Evolutionary conservation across 2,329 filamentous ascomycete genomes (phyloP).

Genomic region (Calonectria pseudoreteaudii): DNA sequence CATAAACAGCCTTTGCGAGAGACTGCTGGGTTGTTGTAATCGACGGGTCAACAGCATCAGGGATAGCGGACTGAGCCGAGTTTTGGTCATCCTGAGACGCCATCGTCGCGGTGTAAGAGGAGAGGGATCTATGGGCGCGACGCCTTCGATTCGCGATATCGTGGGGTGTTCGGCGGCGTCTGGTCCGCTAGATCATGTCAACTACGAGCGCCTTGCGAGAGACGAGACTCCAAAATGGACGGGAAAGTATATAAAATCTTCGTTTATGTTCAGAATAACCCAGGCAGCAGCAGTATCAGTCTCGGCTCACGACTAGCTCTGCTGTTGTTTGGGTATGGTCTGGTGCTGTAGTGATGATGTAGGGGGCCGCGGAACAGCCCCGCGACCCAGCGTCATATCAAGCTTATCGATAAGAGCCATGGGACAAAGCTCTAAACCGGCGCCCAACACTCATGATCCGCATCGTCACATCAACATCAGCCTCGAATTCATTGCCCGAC

Average conservation of each 20-base stretch:
- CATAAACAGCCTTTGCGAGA: constrained; percentile 74
- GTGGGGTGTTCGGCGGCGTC: constrained; percentile 35
- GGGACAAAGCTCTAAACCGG: constrained; percentile 27
- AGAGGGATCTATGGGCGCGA: constrained; percentile 31
- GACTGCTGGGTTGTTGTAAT: constrained; percentile 62
- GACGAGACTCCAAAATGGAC: neutral
- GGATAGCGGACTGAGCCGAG: constrained; percentile 48
- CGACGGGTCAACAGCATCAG: constrained; percentile 59
- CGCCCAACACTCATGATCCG: constrained; percentile 29
- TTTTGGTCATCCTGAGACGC: constrained; percentile 42
- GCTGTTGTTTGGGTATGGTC: constrained; percentile 10
- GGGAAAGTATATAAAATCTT: constrained; percentile 29
- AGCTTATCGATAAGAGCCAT: constrained; percentile 45
- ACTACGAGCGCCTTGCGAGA: constrained; percentile 15
- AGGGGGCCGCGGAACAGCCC: constrained; percentile 28
- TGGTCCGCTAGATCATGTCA: constrained; percentile 51
- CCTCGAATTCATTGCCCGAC: constrained; percentile 21
- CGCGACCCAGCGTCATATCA: constrained; percentile 37
- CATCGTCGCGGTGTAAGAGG: constrained; percentile 39
- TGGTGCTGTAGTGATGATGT: constrained; percentile 34
- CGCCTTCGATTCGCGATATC: constrained; percentile 40
- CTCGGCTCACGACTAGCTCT: neutral
- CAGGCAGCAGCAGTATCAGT: neutral
- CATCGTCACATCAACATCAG: constrained; percentile 27
- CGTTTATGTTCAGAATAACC: neutral